These are phyloP conservation scores for Isabelozyma pseudorhagii DNA, from an alignment of 805 yeast species.

Conservation along the genomic window DNA sequence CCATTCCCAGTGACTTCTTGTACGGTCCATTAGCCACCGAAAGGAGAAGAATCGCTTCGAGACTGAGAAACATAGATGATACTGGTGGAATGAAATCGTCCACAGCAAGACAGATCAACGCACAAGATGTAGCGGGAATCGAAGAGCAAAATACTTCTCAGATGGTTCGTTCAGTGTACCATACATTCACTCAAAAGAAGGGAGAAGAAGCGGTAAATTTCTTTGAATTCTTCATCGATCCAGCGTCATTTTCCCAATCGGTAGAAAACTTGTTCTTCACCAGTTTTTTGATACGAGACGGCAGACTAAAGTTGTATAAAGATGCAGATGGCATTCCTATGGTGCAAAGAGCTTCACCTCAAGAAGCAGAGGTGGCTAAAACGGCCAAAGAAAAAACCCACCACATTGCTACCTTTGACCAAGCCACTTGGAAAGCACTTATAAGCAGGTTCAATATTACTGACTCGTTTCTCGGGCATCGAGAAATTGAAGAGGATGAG, in stretches of 20 bases:
- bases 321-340: slow-evolving; percentile 45
- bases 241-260: slow-evolving; percentile 70
- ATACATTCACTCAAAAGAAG: slow-evolving; percentile 27
- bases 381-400: slow-evolving; percentile 44
- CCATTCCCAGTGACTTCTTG: slow-evolving; percentile 57
- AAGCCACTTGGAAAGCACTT: slow-evolving; percentile 60
- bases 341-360: slow-evolving; percentile 33
- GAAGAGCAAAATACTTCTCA: slow-evolving; percentile 62
- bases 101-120: slow-evolving; percentile 55
- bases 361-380: slow-evolving; percentile 17
- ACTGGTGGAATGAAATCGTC: slow-evolving; percentile 35
- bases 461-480: slow-evolving; percentile 48
- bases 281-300: slow-evolving; percentile 77
- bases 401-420: slow-evolving; percentile 69
- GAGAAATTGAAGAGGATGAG: slow-evolving; percentile 29
- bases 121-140: slow-evolving; percentile 47
- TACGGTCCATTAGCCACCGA: slow-evolving; percentile 70
- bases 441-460: slow-evolving; percentile 54
- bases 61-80: slow-evolving; percentile 38
- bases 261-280: slow-evolving; percentile 83
- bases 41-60: slow-evolving; percentile 37
- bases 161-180: slow-evolving; percentile 56
- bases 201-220: slow-evolving; percentile 45
- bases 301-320: slow-evolving; percentile 50
- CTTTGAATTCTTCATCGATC: slow-evolving; percentile 69